Base-by-base conservation (phyloP, 768 basidiomycete species). In the Bullera alba region DNA sequence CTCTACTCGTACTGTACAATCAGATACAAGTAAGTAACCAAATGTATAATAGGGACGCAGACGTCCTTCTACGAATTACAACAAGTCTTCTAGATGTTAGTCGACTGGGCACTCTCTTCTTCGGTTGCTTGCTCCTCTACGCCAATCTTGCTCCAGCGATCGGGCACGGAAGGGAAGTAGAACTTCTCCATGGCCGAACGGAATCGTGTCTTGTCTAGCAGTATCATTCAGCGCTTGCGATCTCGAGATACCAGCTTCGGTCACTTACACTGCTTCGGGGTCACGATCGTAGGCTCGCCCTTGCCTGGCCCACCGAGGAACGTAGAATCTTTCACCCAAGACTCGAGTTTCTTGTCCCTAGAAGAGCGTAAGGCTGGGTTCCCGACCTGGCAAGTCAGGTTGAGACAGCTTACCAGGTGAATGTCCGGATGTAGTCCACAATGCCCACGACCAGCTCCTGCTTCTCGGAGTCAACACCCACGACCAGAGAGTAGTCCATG, bases 321-420 rank as follows among this genome's bases (percentile, higher is more conserved):
- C 0, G 87, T 80, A 2, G 88, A 84, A 61, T 97, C 95, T 67
- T 97, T 99, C 37, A 96, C 89, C 91, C 89, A 95, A 53, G 85
- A 96, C 75, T 97, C 95, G 16, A 99, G 76, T 61, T 90, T 91
- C 76, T 99, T 99, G 76, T 99, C 95, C 90, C 90, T 95, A 0
- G 43, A 25, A 30, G 16, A 21, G 16, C 15, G 28, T 50, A 2
- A 51, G 5, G 38, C 35, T 14, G 8, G n/a, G n/a, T 8, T 34
- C 10, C 32, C 10, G n/a, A 34, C 10, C 32, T n/a, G n/a, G n/a
- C n/a, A n/a, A n/a, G n/a, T n/a, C 32, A n/a, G 41, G 12, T 17
- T 37, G 26, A 37, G 0, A 17, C 1, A 17, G 41, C 50, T 49
- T 44, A 66, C 48, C 57, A 66, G n/a, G 59, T 63, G 47, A 59